Conservation (phyloP, 805 yeast genomes). For the Wickerhamiella lipophila region DNA sequence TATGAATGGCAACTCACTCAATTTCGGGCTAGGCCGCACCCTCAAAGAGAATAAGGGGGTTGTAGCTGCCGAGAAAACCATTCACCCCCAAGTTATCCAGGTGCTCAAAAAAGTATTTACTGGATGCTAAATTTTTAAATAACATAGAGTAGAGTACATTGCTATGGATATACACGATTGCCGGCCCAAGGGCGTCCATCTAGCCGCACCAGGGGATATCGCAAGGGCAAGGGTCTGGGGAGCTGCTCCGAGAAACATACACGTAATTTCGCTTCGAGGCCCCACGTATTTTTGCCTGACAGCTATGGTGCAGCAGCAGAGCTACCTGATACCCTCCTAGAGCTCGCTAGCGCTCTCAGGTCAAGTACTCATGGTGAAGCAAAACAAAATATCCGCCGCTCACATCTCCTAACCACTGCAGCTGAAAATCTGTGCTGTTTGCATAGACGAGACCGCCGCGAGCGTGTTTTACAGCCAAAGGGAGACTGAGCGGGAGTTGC, state of each 20-base stretch:
- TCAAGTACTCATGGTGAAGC: too few relatives aligned
- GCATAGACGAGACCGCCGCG: background rate
- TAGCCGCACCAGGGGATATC: background rate
- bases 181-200: background rate
- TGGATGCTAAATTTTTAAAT: background rate
- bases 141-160: too few relatives aligned
- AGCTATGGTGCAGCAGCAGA: too few relatives aligned
- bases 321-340: too few relatives aligned
- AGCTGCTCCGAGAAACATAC: too few relatives aligned
- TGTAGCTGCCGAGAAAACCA: conserved; percentile 55
- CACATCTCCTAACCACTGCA: background rate
- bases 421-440: background rate
- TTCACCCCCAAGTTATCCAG: conserved; percentile 39
- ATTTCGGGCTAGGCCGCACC: conserved; percentile 78
- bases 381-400: too few relatives aligned
- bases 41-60: conserved; percentile 70
- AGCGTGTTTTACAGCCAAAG: background rate
- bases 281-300: too few relatives aligned
- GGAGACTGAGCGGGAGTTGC: background rate
- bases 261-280: too few relatives aligned
- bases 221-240: too few relatives aligned
- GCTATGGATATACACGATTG: too few relatives aligned
- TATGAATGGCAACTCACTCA: conserved; percentile 56
- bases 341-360: too few relatives aligned
- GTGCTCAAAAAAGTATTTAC: conserved; percentile 32